Evolutionary conservation across 148 eudicot genomes (phyloP).

Genomic region (Linanthus parryae): DNA sequence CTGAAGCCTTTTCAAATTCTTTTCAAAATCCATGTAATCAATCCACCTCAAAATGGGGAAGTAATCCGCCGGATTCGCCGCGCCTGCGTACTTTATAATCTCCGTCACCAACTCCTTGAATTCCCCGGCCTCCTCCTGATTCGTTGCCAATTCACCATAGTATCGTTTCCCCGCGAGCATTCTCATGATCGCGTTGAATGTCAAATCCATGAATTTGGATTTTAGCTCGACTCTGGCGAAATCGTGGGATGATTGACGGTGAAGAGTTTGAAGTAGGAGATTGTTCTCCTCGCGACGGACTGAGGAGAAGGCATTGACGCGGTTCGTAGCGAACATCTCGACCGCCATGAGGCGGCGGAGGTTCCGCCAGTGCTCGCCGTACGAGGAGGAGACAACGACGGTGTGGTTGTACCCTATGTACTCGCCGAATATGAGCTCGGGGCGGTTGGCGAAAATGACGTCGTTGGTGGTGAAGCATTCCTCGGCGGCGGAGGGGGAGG

Average conservation of each 20-base stretch:
- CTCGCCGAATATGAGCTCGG: neutral
- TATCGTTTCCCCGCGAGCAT: conserved; percentile 37
- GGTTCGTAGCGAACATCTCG: neutral
- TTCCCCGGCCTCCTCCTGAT: conserved; percentile 9
- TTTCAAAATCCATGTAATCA: conserved; percentile 19
- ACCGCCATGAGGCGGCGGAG: neutral
- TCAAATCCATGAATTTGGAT: conserved; percentile 20
- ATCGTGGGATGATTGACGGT: neutral
- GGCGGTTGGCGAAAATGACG: conserved; percentile 9
- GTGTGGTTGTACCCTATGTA: conserved; percentile 5
- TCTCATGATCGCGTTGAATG: conserved; percentile 28
- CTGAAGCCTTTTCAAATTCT: conserved; percentile 14
- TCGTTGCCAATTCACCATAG: conserved; percentile 13
- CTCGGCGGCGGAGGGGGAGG: conserved; percentile 10
- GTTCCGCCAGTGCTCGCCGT: conserved; percentile 12
- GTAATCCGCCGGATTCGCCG: conserved; percentile 23
- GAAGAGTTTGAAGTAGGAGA: conserved; percentile 13
- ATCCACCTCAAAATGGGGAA: conserved; percentile 26
- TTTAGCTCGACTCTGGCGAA: conserved; percentile 23
- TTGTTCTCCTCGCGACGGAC: conserved; percentile 25
- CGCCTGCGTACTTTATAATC: conserved; percentile 14
- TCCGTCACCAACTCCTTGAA: conserved; percentile 15
- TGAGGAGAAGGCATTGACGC: neutral
- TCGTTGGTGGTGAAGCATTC: conserved; percentile 12
- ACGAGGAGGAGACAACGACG: neutral